Evolutionary conservation across 345 rosid species (phyloP).

Genomic region (Eucalyptus grandis): DNA sequence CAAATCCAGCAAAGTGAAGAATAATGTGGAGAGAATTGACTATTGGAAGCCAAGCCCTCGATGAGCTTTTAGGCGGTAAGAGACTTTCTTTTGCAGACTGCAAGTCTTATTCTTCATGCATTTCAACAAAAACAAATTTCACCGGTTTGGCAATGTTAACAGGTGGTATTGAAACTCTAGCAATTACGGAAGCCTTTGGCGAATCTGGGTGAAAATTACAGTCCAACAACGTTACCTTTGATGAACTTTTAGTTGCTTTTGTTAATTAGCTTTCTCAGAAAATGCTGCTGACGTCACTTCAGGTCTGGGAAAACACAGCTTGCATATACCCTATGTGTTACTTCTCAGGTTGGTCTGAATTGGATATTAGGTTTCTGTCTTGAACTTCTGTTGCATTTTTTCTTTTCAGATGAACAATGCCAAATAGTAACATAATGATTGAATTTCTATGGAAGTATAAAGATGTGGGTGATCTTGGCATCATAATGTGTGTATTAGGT

Average conservation of each 20-base stretch:
- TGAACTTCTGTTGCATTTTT: neutral
- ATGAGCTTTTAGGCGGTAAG: too few species aligned
- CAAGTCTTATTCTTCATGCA: neutral
- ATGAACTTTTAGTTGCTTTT: neutral
- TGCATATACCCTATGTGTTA: conserved; percentile 85
- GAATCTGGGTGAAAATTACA: neutral
- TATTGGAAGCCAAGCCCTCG: neutral
- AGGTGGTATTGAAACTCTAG: neutral
- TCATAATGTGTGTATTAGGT: neutral
- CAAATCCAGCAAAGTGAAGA: too few species aligned
- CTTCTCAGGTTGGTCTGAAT: conserved; percentile 59
- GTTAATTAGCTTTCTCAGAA: neutral
- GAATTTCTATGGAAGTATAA: too few species aligned
- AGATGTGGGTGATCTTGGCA: neutral
- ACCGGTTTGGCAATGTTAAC: too few species aligned
- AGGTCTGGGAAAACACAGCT: conserved; percentile 95
- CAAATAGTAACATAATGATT: neutral
- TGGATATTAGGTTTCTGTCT: neutral
- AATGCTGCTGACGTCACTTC: neutral
- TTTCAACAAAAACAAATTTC: too few species aligned
- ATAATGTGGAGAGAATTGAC: too few species aligned
- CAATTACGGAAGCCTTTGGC: neutral
- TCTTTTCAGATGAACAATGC: neutral
- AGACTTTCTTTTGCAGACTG: too few species aligned
- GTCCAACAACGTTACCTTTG: neutral